These are phyloP conservation scores for Termitomyces sp. DNA, from an alignment of 768 basidiomycete species.

Conservation along the genomic window DNA sequence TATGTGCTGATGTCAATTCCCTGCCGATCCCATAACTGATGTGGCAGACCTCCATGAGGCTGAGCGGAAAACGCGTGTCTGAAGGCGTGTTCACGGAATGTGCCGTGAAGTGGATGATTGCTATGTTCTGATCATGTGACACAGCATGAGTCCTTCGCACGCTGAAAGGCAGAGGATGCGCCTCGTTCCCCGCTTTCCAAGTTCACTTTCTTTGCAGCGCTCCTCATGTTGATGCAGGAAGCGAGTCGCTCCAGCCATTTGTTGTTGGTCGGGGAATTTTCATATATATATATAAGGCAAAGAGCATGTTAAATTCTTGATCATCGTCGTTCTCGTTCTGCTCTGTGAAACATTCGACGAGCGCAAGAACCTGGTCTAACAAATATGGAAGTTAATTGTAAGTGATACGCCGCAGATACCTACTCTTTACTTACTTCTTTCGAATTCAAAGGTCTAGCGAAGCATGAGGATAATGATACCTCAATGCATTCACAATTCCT, in stretches of 20 bases:
- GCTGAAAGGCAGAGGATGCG: conserved; percentile 17
- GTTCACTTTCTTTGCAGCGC: conserved; percentile 14
- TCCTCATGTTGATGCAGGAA: conserved; percentile 21
- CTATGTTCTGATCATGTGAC: conserved; percentile 24
- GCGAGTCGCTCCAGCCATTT: conserved; percentile 7
- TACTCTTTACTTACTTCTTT: not conserved
- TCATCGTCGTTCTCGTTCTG: not conserved
- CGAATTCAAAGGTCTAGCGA: not conserved
- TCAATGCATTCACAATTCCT: not conserved
- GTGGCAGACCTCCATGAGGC: not conserved
- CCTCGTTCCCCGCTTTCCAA: conserved; percentile 16
- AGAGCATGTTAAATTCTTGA: conserved; percentile 5
- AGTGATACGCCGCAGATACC: not conserved
- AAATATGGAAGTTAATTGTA: conserved; percentile 7
- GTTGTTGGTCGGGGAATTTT: conserved; percentile 11
- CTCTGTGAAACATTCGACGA: not conserved
- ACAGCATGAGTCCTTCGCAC: not conserved
- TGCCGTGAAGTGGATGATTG: conserved; percentile 15
- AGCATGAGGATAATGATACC: conserved; percentile 7
- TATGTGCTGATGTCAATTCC: not conserved
- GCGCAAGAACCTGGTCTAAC: not conserved
- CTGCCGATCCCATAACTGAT: not conserved
- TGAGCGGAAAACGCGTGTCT: not conserved
- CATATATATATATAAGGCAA: conserved; percentile 19
- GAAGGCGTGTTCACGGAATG: conserved; percentile 22